phyloP scores from a whole-genome alignment of 1,139 yeast species.

The Kurtzmaniella quercitrusa region DNA sequence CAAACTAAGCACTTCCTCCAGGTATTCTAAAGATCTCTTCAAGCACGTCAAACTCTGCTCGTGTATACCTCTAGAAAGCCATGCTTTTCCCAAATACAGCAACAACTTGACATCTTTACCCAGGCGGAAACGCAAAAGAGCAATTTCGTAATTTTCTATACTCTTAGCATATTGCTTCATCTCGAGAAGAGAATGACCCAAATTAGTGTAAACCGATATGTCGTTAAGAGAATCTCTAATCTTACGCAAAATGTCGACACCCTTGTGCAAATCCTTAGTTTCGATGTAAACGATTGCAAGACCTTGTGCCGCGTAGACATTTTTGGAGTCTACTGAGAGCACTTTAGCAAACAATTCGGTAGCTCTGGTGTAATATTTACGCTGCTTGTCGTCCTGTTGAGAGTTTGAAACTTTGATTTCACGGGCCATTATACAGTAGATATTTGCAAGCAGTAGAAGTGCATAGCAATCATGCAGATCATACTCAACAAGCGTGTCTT shows the following conservation, averaged over 20 bases:
- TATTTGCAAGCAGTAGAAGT: constrained; percentile 82
- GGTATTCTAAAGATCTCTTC: constrained; percentile 58
- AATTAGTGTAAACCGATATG: constrained; percentile 74
- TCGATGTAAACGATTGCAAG: constrained; percentile 92
- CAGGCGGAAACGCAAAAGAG: constrained; percentile 61
- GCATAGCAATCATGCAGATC: constrained; percentile 91
- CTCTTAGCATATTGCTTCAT: constrained; percentile 81
- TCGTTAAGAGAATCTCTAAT: constrained; percentile 87
- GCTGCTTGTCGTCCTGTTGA: constrained; percentile 61
- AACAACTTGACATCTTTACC: constrained; percentile 57
- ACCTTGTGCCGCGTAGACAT: constrained; percentile 97
- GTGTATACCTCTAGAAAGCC: constrained; percentile 76
- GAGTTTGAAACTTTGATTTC: constrained; percentile 52
- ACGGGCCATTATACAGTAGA: constrained; percentile 79
- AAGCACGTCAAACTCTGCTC: constrained; percentile 64
- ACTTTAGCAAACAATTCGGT: constrained; percentile 89
- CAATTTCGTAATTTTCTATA: constrained; percentile 83
- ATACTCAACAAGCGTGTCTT: constrained; percentile 74
- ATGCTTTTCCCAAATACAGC: constrained; percentile 80
- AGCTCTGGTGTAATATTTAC: constrained; percentile 80
- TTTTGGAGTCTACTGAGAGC: constrained; percentile 73
- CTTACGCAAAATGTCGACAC: constrained; percentile 83
- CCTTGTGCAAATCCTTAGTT: constrained; percentile 69
- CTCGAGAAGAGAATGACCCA: constrained; percentile 86
- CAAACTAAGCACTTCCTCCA: constrained; percentile 48